Conservation (phyloP, 768 basidiomycete species). For the Amanita thiersii region DNA sequence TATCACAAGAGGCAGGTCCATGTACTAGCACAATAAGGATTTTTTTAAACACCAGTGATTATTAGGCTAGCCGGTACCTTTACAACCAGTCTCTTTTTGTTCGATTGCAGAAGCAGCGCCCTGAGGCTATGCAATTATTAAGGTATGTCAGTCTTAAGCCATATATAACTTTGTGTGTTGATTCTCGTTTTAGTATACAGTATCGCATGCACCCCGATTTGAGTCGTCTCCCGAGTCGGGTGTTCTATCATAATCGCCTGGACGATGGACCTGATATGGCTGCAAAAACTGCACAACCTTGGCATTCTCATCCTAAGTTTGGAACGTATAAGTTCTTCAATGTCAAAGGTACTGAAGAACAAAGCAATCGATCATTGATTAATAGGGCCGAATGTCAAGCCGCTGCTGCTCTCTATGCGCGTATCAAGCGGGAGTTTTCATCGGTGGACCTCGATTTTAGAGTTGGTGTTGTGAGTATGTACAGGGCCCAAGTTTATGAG, state of each 20-base stretch:
- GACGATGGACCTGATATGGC: slow-evolving; percentile 88
- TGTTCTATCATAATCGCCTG: slow-evolving; percentile 80
- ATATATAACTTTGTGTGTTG: not conserved
- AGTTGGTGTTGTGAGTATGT: slow-evolving; percentile 81
- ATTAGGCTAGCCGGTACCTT: slow-evolving; percentile 54
- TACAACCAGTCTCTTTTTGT: slow-evolving; percentile 95
- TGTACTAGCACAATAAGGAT: not conserved
- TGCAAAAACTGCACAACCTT: slow-evolving; percentile 69
- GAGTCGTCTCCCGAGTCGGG: slow-evolving; percentile 75
- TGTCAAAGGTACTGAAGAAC: slow-evolving; percentile 65
- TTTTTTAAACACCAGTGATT: slow-evolving; percentile 5
- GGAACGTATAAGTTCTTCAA: slow-evolving; percentile 90
- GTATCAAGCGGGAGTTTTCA: slow-evolving; percentile 58
- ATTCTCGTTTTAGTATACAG: slow-evolving; percentile 65
- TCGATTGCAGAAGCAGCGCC: slow-evolving; percentile 70
- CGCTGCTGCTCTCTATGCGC: slow-evolving; percentile 70
- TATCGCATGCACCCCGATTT: slow-evolving; percentile 99
- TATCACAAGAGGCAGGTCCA: slow-evolving; percentile 34
- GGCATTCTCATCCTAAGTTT: slow-evolving; percentile 76
- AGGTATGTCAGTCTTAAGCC: slow-evolving; percentile 41
- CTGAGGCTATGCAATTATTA: slow-evolving; percentile 83
- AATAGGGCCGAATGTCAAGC: slow-evolving; percentile 70
- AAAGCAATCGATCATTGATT: slow-evolving; percentile 59
- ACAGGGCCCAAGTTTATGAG: slow-evolving; percentile 80
- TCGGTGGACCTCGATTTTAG: slow-evolving; percentile 33